These are phyloP conservation scores for Monilinia polystroma DNA, from an alignment of 2,329 filamentous ascomycete species.

Conservation along the genomic window DNA sequence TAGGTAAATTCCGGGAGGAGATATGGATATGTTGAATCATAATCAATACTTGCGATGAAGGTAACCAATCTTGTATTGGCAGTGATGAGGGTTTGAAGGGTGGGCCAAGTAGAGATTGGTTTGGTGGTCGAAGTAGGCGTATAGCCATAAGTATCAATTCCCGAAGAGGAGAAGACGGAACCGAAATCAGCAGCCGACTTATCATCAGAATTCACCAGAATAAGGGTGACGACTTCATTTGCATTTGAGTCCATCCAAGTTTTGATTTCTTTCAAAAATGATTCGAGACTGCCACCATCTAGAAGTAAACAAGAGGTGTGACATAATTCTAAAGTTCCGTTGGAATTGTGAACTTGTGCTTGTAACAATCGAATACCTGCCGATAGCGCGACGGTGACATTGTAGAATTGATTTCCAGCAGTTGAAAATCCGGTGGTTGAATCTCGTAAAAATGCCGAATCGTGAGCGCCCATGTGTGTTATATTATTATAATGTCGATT, in stretches of 20 bases:
- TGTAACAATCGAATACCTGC: constrained; percentile 64
- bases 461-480: constrained; percentile 70
- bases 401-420: constrained; percentile 56
- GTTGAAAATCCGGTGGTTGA: constrained; percentile 46
- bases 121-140: constrained; percentile 48
- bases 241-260: constrained; percentile 58
- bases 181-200: constrained; percentile 56
- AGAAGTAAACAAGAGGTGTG: constrained; percentile 62
- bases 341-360: constrained; percentile 58
- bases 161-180: constrained; percentile 45
- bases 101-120: constrained; percentile 61
- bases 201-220: constrained; percentile 62
- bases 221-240: constrained; percentile 61
- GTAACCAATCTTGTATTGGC: constrained; percentile 64
- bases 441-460: constrained; percentile 61
- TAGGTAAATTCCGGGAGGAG: constrained; percentile 63
- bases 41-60: constrained; percentile 60
- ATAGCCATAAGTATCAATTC: constrained; percentile 62
- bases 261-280: constrained; percentile 58
- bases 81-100: constrained; percentile 66
- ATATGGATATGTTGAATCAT: constrained; percentile 50
- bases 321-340: constrained; percentile 51
- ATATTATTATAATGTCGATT: constrained; percentile 69
- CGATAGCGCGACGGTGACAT: constrained; percentile 57
- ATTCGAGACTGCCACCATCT: constrained; percentile 56